Percentiles rank a stretch among this genome's conserved stretches.
phyloP scores from a whole-genome alignment of 2,329 filamentous ascomycete genomes.

The Elsinoe perseae region DNA sequence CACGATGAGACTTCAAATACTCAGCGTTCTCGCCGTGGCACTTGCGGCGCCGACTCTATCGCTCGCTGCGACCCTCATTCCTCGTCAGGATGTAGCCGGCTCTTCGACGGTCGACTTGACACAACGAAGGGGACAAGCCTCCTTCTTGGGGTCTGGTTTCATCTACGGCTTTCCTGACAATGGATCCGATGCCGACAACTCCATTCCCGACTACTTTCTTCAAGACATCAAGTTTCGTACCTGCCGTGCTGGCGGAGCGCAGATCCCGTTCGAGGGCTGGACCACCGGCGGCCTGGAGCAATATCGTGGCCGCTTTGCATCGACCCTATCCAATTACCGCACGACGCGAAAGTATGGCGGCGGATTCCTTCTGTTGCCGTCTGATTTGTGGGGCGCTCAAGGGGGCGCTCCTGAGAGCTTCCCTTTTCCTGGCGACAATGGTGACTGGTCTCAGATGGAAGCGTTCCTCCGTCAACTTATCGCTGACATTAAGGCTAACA shows the following conservation, averaged over 20 bases:
- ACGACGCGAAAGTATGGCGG: constrained; percentile 32
- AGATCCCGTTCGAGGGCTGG: constrained; percentile 34
- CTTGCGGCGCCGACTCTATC: too few species aligned
- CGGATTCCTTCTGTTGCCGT: constrained; percentile 22
- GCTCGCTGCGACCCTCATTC: too few species aligned
- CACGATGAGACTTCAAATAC: too few species aligned
- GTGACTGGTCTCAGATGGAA: constrained; percentile 42
- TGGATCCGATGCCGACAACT: constrained; percentile 23
- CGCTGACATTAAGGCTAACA: constrained; percentile 33
- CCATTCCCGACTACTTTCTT: constrained; percentile 35
- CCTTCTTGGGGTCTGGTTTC: too few species aligned
- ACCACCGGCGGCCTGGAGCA: constrained; percentile 28
- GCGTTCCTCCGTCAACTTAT: constrained; percentile 36
- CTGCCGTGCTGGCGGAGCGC: constrained; percentile 36
- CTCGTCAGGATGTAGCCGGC: too few species aligned
- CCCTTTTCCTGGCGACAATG: constrained; percentile 44
- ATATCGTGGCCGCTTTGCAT: constrained; percentile 36
- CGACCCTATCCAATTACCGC: constrained; percentile 40
- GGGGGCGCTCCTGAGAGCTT: constrained; percentile 30
- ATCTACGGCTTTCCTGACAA: constrained; percentile 38
- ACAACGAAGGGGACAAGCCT: too few species aligned
- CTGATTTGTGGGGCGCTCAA: constrained; percentile 26
- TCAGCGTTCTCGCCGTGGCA: too few species aligned
- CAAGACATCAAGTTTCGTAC: constrained; percentile 37
- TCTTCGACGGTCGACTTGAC: too few species aligned